A percentile compares a stretch with the other conserved stretches of the same genome.
Evolutionary conservation across 257 asterid species (phyloP).

Genomic region (Primulina tabacum): DNA sequence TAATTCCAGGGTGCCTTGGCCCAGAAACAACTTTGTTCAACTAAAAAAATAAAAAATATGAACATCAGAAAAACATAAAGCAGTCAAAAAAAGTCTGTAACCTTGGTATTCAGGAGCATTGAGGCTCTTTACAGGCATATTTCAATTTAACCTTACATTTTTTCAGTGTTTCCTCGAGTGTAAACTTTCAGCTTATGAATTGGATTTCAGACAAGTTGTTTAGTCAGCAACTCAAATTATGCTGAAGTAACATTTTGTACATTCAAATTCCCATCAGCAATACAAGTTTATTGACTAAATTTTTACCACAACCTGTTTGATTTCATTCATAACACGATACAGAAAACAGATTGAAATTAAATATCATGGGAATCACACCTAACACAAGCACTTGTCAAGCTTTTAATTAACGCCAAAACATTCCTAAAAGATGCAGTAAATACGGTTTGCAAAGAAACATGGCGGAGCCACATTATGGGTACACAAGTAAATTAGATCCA

Average conservation of each 20-base stretch:
- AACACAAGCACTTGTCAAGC: neutral
- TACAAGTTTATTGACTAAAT: neutral
- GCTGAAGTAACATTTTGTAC: neutral
- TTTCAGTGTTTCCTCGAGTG: neutral
- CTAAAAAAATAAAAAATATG: constrained; percentile 28
- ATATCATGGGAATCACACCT: neutral
- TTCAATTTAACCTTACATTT: neutral
- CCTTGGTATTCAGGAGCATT: neutral
- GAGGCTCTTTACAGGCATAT: neutral
- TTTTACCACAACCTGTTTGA: neutral
- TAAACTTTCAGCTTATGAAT: neutral
- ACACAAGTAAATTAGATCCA: neutral
- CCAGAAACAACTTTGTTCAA: constrained; percentile 50
- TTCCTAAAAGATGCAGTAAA: neutral
- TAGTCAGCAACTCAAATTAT: neutral
- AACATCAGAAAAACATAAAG: neutral
- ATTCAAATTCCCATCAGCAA: neutral
- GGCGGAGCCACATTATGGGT: neutral
- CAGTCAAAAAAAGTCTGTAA: neutral
- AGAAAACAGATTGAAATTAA: neutral
- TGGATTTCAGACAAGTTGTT: neutral
- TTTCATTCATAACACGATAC: neutral
- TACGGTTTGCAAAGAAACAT: neutral
- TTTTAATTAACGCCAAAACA: neutral
- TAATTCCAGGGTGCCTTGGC: constrained; percentile 51